A percentile compares a stretch with the other conserved stretches of the same genome.
phyloP scores from a whole-genome alignment of 257 asterid species.

The Nicotiana obtusifolia region DNA sequence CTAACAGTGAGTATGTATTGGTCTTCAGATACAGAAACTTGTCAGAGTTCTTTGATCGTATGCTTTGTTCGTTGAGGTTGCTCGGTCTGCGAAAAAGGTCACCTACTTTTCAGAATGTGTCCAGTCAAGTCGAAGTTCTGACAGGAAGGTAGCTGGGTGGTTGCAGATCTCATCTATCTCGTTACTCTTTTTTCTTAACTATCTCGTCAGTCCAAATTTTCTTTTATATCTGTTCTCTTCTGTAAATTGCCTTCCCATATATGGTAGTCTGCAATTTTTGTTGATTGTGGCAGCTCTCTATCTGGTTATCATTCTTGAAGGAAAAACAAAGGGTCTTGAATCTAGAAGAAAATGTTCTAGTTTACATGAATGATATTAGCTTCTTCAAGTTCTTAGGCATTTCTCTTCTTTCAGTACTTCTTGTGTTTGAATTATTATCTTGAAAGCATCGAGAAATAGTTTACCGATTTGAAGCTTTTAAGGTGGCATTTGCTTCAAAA shows the following conservation, averaged over 20 bases:
- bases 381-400: neutral
- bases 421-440: neutral
- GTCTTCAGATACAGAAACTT: constrained; percentile 42
- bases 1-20: neutral
- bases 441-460: neutral
- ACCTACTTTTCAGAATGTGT: constrained; percentile 47
- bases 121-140: constrained; percentile 54
- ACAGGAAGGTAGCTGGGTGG: constrained; percentile 51
- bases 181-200: neutral
- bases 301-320: neutral
- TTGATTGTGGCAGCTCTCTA: neutral
- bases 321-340: neutral
- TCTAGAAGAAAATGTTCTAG: neutral
- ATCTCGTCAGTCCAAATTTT: neutral
- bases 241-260: neutral
- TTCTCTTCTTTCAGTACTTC: neutral
- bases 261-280: neutral
- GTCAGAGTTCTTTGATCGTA: constrained; percentile 47
- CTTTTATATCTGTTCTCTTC: neutral
- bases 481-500: neutral
- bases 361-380: neutral
- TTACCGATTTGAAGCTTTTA: neutral
- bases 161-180: neutral
- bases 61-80: constrained; percentile 65
- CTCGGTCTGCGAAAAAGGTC: constrained; percentile 47